Percentiles rank a stretch among this genome's conserved stretches.
These are phyloP conservation scores for Pyrenochaeta sp. DNA, from an alignment of 2,329 filamentous ascomycete genomes.

Conservation along the genomic window DNA sequence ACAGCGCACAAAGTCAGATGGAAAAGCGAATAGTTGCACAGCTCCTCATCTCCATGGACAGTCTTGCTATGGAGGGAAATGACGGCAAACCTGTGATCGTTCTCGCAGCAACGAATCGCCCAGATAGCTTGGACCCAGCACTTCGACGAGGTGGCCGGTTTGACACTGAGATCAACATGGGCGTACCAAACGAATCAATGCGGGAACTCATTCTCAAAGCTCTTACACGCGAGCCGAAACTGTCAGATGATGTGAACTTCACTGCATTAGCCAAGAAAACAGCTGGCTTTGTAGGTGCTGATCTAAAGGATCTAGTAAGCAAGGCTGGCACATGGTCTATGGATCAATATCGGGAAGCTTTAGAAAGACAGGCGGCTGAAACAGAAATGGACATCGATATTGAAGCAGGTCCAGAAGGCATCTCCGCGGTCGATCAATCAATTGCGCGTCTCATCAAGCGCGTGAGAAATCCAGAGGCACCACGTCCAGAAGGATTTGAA, in stretches of 20 bases:
- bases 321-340: constrained; percentile 73
- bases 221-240: constrained; percentile 70
- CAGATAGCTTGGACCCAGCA: constrained; percentile 84
- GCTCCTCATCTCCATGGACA: constrained; percentile 86
- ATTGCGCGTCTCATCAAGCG: constrained; percentile 60
- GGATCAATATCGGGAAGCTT: constrained; percentile 64
- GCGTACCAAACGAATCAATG: constrained; percentile 81
- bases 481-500: constrained; percentile 63
- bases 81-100: constrained; percentile 84
- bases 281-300: constrained; percentile 91
- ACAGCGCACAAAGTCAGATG: constrained; percentile 85
- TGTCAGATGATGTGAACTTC: constrained; percentile 78
- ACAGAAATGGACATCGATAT: constrained; percentile 63
- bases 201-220: constrained; percentile 80
- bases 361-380: constrained; percentile 53
- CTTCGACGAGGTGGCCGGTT: constrained; percentile 79
- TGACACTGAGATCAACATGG: constrained; percentile 84
- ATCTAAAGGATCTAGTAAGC: constrained; percentile 76
- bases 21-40: constrained; percentile 87
- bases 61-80: constrained; percentile 73
- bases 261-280: constrained; percentile 79
- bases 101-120: constrained; percentile 87
- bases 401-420: constrained; percentile 15
- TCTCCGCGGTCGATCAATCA: constrained; percentile 35
- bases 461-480: constrained; percentile 56